Conservation (phyloP, 352 stramenopile species). For the Globisporangium megalacanthum region DNA sequence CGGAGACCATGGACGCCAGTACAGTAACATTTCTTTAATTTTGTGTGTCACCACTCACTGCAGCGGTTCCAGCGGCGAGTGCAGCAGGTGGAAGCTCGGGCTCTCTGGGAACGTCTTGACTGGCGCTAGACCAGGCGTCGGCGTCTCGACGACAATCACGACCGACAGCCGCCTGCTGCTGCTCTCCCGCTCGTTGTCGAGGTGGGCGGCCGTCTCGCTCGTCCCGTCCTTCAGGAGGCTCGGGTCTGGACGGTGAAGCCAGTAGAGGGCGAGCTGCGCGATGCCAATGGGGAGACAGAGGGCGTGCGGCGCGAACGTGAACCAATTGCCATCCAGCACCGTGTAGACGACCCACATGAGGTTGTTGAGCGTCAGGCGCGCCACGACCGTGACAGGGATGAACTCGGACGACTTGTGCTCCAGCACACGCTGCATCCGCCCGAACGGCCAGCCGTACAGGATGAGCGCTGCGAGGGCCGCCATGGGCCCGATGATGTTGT, state of each 20-base stretch:
- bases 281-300: conserved; percentile 16
- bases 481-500: neutral
- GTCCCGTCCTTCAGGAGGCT: neutral
- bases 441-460: conserved; percentile 31
- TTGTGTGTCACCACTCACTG: too few species aligned
- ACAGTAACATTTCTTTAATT: too few species aligned
- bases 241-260: neutral
- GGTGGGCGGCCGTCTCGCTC: neutral
- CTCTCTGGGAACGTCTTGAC: neutral
- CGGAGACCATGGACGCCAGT: too few species aligned
- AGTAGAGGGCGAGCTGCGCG: neutral
- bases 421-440: conserved; percentile 31
- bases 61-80: neutral
- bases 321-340: conserved; percentile 6
- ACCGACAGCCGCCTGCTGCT: neutral
- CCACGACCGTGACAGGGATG: conserved; percentile 40
- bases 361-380: conserved; percentile 29
- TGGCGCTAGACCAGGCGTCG: neutral
- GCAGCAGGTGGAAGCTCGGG: neutral
- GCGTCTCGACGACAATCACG: neutral
- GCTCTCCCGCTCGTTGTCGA: neutral
- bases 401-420: conserved; percentile 34
- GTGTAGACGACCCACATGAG: conserved; percentile 18
- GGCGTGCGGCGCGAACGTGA: conserved; percentile 14
- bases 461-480: neutral